Evolutionary conservation across 2,329 filamentous ascomycete species (phyloP), one percentile per base, ranked within the genome.

Genomic region (Aureobasidium sp.): DNA sequence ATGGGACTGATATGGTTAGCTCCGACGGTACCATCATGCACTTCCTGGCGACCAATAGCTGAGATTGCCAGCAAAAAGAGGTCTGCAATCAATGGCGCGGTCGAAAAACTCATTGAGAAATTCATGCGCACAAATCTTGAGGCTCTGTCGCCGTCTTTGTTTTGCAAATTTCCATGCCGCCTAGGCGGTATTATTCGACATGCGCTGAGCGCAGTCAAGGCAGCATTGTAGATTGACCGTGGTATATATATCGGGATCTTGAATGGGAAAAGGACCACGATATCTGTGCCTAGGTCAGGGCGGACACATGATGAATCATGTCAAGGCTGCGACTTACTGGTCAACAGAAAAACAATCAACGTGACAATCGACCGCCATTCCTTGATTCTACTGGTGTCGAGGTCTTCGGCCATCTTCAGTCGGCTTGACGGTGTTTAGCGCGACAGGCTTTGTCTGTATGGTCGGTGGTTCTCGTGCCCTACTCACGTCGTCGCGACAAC

Each of bases 361-460:
- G 87, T 89, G 62, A 90, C 74, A 55, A 90, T 89, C 17, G 87
- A 89, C 55, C 82, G 79, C 87, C 87, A 90, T 62, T 82, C 73
- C 61, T 73, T 80, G 68, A 90, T 89, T 66, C 80, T 74, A 52
- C 72, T 72, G 29, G 83, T 85, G 65, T 84, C 76, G 12, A 81
- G 70, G 61, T 74, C 70, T 56, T 68, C 65, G 14, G 68, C 66
- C 73, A 73, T 74, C 45, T 62, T 44, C n/a, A 20, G 20, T 17
- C 55, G 8, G 15, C 22, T 17, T 5, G 11, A 0, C 9, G 12
- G 42, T 34, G 31, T 34, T 34, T 34, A 47, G 31, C 42, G 37
- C 20, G 31, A 58, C 41, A n/a, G 31, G 15, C 17, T 48, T 4
- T 34, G 25, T 42, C 14, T 25, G 15, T 44, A 29, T n/a, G 25